A percentile compares a stretch with the other conserved stretches of the same genome.
phyloP scores from a whole-genome alignment of 176 grass and related monocot genomes.

The Avena eriantha region DNA sequence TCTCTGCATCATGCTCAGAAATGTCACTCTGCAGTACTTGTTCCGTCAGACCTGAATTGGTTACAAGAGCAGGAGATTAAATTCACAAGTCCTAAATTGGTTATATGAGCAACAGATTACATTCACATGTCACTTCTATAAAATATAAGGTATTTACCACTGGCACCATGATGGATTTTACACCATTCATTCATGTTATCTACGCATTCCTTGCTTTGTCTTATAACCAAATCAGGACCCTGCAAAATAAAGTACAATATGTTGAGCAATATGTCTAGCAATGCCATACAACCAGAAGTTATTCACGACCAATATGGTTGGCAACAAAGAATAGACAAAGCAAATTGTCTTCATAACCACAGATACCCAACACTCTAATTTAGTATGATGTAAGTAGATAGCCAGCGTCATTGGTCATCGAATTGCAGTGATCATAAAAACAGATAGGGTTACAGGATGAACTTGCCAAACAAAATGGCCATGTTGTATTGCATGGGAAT shows the following conservation, averaged over 20 bases:
- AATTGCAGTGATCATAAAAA: neutral
- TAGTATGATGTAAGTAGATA: neutral
- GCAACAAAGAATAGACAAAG: constrained; percentile 21
- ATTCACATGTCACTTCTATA: constrained; percentile 3
- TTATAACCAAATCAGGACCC: constrained; percentile 91
- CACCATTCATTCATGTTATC: constrained; percentile 94
- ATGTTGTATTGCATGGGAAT: neutral
- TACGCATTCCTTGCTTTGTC: constrained; percentile 80
- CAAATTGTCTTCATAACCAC: neutral
- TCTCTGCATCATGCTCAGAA: constrained; percentile 75
- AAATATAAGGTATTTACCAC: constrained; percentile 60
- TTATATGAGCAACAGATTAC: constrained; percentile 11
- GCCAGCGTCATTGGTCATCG: neutral
- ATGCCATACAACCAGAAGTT: constrained; percentile 36
- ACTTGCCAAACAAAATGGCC: constrained; percentile 18
- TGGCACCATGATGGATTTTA: constrained; percentile 67
- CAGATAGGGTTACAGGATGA: constrained; percentile 14
- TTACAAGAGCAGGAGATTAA: constrained; percentile 13
- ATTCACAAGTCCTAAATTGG: constrained; percentile 18
- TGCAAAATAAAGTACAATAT: constrained; percentile 40
- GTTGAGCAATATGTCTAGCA: constrained; percentile 26
- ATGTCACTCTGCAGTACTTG: constrained; percentile 62
- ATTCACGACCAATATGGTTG: neutral
- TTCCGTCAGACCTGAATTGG: constrained; percentile 71
- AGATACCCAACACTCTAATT: neutral